Base-by-base conservation (phyloP, 352 stramenopile species). In the Pythium myriotylum region DNA sequence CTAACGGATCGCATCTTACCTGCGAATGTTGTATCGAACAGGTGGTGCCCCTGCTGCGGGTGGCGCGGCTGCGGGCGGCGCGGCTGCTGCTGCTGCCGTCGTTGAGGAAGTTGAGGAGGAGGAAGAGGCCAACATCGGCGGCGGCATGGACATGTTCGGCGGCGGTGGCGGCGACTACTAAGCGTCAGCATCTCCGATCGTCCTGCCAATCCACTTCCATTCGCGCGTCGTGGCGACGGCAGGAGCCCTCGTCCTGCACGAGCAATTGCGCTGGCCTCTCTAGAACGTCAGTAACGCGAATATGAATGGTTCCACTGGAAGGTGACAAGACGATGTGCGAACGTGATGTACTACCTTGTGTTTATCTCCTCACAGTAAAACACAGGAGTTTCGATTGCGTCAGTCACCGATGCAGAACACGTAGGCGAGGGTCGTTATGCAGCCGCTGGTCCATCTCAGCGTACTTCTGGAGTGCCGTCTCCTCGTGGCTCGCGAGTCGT, bases 391-490 rank as follows among this genome's bases (percentile, higher is more conserved):
- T 5, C 5, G 29, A 35, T 35, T 35, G 29, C 29, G 29, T 5
- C 5, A 10, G 9, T 59, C 88, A 92, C 59, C 79, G 67, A 48
- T 93, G 76, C 56, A 97, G 59, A 9, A 94, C 57, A 14, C 63
- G 72, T 29, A 98, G 77, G 1, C 92, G 85, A 48, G 77, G 69
- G 64, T 98, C 94, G 56, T 76, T 86, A 57, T 94, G 76, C 47
- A 98, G 78, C 22, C 95, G 92, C 46, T 96, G 88, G 73, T 97
- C 91, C 73, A 98, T 92, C 50, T 97, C 92, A 19, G 89, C 88
- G 78, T 97, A 98, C 58, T 98, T 98, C 33, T 95, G 88, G 55
- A 98, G 73, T 29, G 94, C 94, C 4, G 77, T 96, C 65, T 98
- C 89, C 59, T 98, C 94, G 66, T 98, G 91, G 42, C 89, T 90